phyloP scores from a whole-genome alignment of 176 grass and related monocot species.

The Oryza nivara region DNA sequence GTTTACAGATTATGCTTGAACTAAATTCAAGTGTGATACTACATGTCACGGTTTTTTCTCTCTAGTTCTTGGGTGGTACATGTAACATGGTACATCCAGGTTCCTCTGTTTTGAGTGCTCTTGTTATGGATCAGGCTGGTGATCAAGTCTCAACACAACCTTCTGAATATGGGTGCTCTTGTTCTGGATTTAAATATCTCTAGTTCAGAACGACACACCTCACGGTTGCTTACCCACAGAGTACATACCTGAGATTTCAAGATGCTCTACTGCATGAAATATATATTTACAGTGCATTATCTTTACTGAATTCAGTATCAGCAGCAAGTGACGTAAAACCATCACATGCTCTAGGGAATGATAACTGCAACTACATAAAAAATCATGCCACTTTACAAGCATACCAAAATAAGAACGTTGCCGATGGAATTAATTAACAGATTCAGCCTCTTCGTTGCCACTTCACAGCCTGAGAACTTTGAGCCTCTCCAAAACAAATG shows the following conservation, averaged over 20 bases:
- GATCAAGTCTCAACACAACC: neutral
- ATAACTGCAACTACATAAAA: constrained; percentile 22
- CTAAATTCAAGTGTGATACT: neutral
- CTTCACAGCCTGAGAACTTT: constrained; percentile 25
- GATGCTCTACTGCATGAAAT: neutral
- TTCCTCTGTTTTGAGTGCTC: neutral
- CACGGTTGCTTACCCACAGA: neutral
- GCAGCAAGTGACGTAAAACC: neutral
- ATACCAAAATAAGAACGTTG: neutral
- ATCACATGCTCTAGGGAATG: constrained; percentile 33
- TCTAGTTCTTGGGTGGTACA: neutral
- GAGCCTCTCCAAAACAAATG: constrained; percentile 38
- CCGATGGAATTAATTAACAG: constrained; percentile 30
- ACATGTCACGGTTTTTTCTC: neutral
- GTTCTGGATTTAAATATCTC: neutral
- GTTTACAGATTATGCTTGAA: neutral
- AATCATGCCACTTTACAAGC: constrained; percentile 29
- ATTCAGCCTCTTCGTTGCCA: neutral
- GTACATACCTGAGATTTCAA: neutral
- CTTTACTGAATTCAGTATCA: neutral
- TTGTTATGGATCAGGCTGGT: neutral
- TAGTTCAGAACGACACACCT: neutral
- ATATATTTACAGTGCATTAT: constrained; percentile 30
- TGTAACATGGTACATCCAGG: neutral
- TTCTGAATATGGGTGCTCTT: neutral